phyloP scores from a whole-genome alignment of 108 stramenopile genomes.

The Halocafeteria seosinensis region DNA sequence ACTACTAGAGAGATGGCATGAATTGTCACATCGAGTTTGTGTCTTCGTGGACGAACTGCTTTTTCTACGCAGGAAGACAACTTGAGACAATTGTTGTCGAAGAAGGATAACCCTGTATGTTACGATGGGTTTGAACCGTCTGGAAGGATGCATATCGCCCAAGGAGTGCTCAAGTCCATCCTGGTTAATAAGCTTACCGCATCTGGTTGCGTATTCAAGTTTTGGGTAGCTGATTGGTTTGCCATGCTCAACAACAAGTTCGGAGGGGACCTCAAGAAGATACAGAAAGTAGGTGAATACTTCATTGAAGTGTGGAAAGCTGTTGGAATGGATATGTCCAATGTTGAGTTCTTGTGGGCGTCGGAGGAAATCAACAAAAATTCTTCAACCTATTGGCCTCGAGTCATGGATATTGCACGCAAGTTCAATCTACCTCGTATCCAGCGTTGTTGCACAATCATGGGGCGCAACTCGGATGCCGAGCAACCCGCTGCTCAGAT shows the following conservation, averaged over 20 bases:
- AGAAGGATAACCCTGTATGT: constrained; percentile 24
- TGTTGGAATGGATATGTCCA: constrained; percentile 82
- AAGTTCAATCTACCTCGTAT: constrained; percentile 75
- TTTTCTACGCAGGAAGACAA: constrained; percentile 23
- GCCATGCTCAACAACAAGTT: constrained; percentile 99
- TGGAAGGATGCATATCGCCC: constrained; percentile 99
- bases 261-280: constrained; percentile 83
- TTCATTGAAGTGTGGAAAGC: constrained; percentile 98
- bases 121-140: constrained; percentile 99
- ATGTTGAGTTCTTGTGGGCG: constrained; percentile 96
- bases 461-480: constrained; percentile 82
- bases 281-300: constrained; percentile 79
- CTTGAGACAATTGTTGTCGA: constrained; percentile 25
- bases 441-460: constrained; percentile 95
- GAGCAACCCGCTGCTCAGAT: constrained; percentile 82
- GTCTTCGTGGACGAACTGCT: too few relatives aligned
- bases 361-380: constrained; percentile 84
- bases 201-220: constrained; percentile 68
- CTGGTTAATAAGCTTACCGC: constrained; percentile 51
- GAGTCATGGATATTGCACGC: constrained; percentile 88
- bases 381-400: constrained; percentile 49
- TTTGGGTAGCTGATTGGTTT: constrained; percentile 99
- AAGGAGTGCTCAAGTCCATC: constrained; percentile 67
- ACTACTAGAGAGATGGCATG: background rate
- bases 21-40: too few relatives aligned